phyloP scores from a whole-genome alignment of 495 filamentous ascomycete species.

The Podospora pseudocomata region DNA sequence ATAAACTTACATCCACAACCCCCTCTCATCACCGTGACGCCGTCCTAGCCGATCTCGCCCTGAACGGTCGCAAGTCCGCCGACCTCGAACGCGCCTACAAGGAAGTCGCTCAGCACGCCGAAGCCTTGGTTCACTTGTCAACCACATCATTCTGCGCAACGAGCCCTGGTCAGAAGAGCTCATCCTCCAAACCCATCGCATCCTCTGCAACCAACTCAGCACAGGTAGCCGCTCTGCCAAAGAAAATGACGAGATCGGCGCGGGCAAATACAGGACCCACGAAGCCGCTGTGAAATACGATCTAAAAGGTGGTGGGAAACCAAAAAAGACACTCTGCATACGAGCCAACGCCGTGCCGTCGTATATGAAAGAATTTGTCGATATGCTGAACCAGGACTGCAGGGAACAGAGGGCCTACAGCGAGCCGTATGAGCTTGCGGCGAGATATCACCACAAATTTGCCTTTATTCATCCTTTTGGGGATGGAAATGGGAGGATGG shows the following conservation, averaged over 20 bases:
- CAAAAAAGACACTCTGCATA: conserved; percentile 26
- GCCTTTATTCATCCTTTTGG: conserved; percentile 39
- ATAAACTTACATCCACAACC: neutral
- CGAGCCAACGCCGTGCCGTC: conserved; percentile 23
- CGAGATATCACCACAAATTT: conserved; percentile 31
- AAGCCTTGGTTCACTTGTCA: conserved; percentile 30
- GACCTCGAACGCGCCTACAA: conserved; percentile 22
- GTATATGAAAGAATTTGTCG: conserved; percentile 36
- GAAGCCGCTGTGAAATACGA: conserved; percentile 25
- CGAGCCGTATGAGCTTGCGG: conserved; percentile 33
- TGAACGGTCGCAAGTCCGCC: neutral
- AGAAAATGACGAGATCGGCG: conserved; percentile 19
- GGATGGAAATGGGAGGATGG: conserved; percentile 40
- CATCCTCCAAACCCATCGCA: conserved; percentile 32
- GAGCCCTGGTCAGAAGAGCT: conserved; percentile 30
- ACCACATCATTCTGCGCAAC: conserved; percentile 23
- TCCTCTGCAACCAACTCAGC: conserved; percentile 23
- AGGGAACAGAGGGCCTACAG: conserved; percentile 10
- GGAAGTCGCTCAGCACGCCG: conserved; percentile 38
- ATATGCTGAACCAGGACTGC: conserved; percentile 24
- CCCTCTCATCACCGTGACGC: neutral
- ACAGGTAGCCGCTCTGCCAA: conserved; percentile 4
- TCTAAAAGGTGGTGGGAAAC: conserved; percentile 23
- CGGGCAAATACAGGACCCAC: conserved; percentile 23
- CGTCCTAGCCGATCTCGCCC: neutral